Conservation (phyloP, 2,329 filamentous ascomycete species). For the Stachybotrys elegans region DNA sequence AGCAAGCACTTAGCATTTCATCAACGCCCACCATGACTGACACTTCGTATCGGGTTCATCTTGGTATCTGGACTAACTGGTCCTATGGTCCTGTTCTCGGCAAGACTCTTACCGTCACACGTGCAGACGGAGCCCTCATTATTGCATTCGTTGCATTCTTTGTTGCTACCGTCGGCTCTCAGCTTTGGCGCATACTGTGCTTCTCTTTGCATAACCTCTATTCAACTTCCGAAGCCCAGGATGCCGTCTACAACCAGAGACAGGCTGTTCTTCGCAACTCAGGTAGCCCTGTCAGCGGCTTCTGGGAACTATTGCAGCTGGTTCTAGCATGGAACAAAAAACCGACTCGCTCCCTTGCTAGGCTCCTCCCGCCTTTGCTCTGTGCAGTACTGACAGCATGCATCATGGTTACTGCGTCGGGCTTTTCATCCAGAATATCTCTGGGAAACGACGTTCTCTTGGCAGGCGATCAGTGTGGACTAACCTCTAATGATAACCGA, state of each 20-base stretch:
- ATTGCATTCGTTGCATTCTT: constrained; percentile 1
- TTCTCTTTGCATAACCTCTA: not conserved
- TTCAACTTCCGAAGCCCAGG: not conserved
- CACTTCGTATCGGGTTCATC: not conserved
- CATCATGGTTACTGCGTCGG: not conserved
- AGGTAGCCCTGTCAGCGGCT: not conserved
- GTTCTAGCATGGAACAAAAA: not conserved
- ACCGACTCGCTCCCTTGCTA: not conserved
- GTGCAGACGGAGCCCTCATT: not conserved
- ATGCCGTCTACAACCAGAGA: not conserved
- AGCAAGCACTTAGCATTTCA: too few relatives aligned
- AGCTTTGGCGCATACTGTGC: not conserved
- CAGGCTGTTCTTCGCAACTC: not conserved
- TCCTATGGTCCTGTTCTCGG: not conserved
- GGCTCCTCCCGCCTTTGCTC: not conserved
- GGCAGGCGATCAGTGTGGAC: not conserved
- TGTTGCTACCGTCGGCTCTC: not conserved
- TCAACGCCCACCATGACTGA: not conserved
- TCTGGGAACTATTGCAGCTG: not conserved
- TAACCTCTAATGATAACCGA: not conserved
- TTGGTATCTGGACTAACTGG: not conserved
- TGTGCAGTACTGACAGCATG: not conserved
- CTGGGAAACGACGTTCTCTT: not conserved
- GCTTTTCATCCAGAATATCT: not conserved
- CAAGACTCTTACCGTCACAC: not conserved